Percentiles rank a stretch among this genome's conserved stretches.
Conservation (phyloP, 75 land plant species). For the Isoetes taiwanensis region DNA sequence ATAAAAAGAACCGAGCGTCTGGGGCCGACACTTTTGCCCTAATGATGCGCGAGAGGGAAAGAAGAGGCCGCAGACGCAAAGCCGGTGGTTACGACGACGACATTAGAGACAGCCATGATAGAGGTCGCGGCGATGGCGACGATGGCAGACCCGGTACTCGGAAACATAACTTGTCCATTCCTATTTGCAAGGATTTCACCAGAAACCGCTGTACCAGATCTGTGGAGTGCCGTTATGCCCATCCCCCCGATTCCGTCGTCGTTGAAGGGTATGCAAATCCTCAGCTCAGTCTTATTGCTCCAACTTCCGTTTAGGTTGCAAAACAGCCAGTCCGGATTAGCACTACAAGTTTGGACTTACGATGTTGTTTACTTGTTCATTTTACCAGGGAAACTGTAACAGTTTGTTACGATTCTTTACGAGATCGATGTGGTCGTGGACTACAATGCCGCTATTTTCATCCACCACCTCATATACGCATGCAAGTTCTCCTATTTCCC, state of each 20-base stretch:
- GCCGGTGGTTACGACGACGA: no score
- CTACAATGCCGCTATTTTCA: conserved; percentile 17
- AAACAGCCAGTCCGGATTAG: not conserved
- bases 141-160: no score
- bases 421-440: conserved; percentile 21
- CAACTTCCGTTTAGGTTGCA: not conserved
- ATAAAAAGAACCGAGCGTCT: no score
- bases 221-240: conserved; percentile 11
- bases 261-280: conserved; percentile 4
- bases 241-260: conserved; percentile 10
- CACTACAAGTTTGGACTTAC: not conserved
- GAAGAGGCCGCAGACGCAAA: no score
- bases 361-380: not conserved
- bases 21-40: no score
- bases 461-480: conserved; percentile 17
- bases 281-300: not conserved
- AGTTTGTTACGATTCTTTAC: conserved; percentile 21
- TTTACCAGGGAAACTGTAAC: conserved; percentile 15
- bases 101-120: no score
- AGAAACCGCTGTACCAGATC: conserved; percentile 10
- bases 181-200: conserved; percentile 13
- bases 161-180: not conserved
- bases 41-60: no score
- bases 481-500: conserved; percentile 23
- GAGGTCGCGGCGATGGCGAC: no score